Conservation (phyloP, 257 asterid species). For the Fraxinus quadrangulata region DNA sequence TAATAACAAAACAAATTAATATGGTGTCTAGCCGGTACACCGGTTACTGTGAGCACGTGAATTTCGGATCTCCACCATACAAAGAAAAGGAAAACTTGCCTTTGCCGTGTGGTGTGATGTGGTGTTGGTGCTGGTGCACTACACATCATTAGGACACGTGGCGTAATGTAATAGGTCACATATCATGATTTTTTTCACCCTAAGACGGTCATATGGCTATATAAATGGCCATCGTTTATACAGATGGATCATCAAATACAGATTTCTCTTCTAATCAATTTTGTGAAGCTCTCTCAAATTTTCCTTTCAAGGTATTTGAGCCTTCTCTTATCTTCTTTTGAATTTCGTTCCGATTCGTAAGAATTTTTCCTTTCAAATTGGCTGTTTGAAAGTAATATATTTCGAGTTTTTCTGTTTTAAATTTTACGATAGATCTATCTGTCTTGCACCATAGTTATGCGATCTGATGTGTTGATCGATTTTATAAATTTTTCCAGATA, state of each 20-base stretch:
- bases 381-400: too few relatives aligned
- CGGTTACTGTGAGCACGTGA: not conserved
- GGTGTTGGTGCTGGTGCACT: not conserved
- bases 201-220: not conserved
- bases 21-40: too few relatives aligned
- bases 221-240: not conserved
- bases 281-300: not conserved
- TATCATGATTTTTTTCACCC: not conserved
- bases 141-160: not conserved
- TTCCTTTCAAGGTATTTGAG: not conserved
- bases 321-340: not conserved
- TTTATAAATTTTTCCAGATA: too few relatives aligned
- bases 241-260: not conserved
- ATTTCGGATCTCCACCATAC: not conserved
- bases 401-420: too few relatives aligned
- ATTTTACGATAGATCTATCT: not conserved
- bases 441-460: too few relatives aligned
- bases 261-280: not conserved
- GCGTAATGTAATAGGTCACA: not conserved
- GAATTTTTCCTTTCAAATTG: too few relatives aligned
- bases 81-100: not conserved
- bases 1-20: too few relatives aligned
- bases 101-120: not conserved
- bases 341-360: not conserved
- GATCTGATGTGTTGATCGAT: too few relatives aligned